phyloP scores from a whole-genome alignment of 441 rosid species.

The Corymbia calophylla region DNA sequence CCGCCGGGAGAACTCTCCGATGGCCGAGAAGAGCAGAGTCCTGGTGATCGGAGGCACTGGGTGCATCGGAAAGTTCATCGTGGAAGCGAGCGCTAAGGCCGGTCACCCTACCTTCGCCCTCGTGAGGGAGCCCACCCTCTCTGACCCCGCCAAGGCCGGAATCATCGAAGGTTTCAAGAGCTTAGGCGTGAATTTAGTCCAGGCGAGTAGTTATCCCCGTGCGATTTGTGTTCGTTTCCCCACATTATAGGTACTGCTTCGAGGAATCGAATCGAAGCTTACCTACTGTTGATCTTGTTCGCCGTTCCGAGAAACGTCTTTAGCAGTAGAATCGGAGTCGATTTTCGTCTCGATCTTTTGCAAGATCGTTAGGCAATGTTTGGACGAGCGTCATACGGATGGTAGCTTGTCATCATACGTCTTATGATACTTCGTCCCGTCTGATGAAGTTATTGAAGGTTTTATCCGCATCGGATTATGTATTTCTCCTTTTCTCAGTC shows the following conservation, averaged over 20 bases:
- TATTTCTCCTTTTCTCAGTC: background rate
- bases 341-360: no score
- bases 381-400: background rate
- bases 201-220: background rate
- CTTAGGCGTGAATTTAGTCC: conserved; percentile 17
- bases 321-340: background rate
- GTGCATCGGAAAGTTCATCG: conserved; percentile 30
- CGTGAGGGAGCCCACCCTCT: conserved; percentile 18
- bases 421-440: background rate
- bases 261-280: background rate
- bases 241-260: background rate
- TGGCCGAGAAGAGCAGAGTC: conserved; percentile 24
- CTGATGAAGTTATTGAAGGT: background rate
- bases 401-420: background rate
- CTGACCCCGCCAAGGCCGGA: background rate
- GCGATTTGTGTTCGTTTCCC: background rate
- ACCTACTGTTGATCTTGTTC: background rate
- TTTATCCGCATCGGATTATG: background rate
- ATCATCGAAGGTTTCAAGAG: conserved; percentile 17
- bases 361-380: background rate
- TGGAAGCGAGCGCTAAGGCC: conserved; percentile 37
- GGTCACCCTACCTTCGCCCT: conserved; percentile 41
- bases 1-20: background rate
- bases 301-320: background rate
- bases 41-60: conserved; percentile 40